Base-by-base conservation (phyloP, 1,139 yeast species). In the Barnettozyma hawaiiensis region DNA sequence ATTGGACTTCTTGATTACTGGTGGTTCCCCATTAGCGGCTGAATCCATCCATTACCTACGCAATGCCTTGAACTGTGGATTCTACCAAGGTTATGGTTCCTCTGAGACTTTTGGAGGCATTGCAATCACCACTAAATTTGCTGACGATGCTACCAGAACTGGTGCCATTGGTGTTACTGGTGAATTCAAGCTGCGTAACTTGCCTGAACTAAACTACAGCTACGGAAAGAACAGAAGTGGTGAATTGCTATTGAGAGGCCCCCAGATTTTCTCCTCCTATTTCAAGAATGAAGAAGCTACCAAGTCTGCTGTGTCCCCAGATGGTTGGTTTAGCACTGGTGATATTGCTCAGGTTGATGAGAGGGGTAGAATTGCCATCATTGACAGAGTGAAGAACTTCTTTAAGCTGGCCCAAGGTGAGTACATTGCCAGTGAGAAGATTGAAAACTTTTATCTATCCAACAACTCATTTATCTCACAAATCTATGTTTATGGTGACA, bases 271-370 rank as follows among this genome's bases (percentile, higher is more conserved):
- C 56, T 52, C 54, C 26, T 69, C 66, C 10, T 75, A 75, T 53
- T 75, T 57, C 59, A 69, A 73, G 48, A 70, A 74, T 52, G 62
- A 62, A 19, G 65, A 63, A 23, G 69, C 66, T 26, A 67, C 71
- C 8, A 49, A 44, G 22, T 54, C 60, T 31, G 53, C 73, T 7
- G 52, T 71, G 41, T 74, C 71, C 46, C 49, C 59, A 15, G 78
- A 77, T 15, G 81, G 81, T 2, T 77, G 80, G 81, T 77, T 76
- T 58, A 57, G 64, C 34, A 77, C 83, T 26, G 83, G 83, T 46
- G 81, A 75, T 54, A 70, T 75, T 51, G 78, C 75, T 3, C 61
- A 65, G 39, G 54, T 75, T 35, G 62, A 60, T 12, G 51, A 51
- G 1, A 62, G 61, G n/a, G 73, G 72, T 33, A 61, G 71, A 48